Evolutionary conservation across 352 stramenopile genomes (phyloP).

Genomic region (Pseudoperonospora humuli): DNA sequence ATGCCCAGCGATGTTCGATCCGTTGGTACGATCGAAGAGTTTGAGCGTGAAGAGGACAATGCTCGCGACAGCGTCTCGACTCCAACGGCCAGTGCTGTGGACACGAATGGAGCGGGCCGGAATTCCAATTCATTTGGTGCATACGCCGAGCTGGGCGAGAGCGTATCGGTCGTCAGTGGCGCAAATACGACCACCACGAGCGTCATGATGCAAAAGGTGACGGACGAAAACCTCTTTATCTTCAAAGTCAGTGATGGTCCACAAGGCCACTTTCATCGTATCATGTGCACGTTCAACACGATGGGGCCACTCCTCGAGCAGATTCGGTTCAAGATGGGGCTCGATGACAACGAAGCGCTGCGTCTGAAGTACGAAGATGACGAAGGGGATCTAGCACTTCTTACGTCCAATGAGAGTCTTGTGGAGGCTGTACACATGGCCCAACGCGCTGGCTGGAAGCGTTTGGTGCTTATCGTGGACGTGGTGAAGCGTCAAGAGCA

Average conservation of each 20-base stretch:
- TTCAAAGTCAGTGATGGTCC: conserved; percentile 85
- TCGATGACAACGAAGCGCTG: conserved; percentile 46
- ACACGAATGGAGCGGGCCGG: conserved; percentile 24
- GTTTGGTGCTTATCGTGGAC: conserved; percentile 75
- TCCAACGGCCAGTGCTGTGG: conserved; percentile 29
- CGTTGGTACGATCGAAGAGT: conserved; percentile 85
- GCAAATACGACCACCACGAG: conserved; percentile 70
- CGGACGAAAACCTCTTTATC: conserved; percentile 68
- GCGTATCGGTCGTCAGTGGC: conserved; percentile 78
- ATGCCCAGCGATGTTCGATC: conserved; percentile 62
- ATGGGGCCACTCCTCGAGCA: conserved; percentile 66
- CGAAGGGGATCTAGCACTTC: conserved; percentile 75
- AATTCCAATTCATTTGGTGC: conserved; percentile 51
- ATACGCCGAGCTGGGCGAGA: conserved; percentile 81
- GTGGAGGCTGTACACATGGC: conserved; percentile 83
- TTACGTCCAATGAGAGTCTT: conserved; percentile 81
- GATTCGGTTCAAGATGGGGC: conserved; percentile 76
- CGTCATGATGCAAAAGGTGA: conserved; percentile 54
- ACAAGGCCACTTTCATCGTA: conserved; percentile 78
- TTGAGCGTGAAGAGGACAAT: conserved; percentile 78
- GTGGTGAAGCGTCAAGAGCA: conserved; percentile 44
- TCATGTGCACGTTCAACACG: conserved; percentile 73
- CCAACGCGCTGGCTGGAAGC: conserved; percentile 77
- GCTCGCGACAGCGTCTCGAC: conserved; percentile 20
- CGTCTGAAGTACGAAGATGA: conserved; percentile 86